phyloP scores from a whole-genome alignment of 306 rosid species.

The Cucumis hystrix region DNA sequence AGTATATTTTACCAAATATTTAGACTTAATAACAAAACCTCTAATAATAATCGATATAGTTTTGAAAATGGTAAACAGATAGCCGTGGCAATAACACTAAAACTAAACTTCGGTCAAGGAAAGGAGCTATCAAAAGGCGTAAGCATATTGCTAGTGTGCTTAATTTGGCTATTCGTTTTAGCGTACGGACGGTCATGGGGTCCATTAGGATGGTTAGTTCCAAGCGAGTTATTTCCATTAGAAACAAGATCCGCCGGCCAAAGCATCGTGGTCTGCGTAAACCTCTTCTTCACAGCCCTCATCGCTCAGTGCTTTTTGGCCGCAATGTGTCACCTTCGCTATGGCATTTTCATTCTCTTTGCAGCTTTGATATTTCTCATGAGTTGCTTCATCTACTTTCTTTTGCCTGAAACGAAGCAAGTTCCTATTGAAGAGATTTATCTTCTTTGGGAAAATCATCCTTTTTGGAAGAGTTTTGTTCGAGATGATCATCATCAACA shows the following conservation, averaged over 20 bases:
- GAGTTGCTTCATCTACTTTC: slow-evolving; percentile 67
- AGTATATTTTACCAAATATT: too few species aligned
- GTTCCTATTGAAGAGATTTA: slow-evolving; percentile 83
- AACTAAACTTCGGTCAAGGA: slow-evolving; percentile 69
- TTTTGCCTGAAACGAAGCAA: slow-evolving; percentile 87
- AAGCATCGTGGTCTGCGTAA: slow-evolving; percentile 79
- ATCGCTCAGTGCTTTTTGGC: slow-evolving; percentile 72
- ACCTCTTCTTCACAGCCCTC: slow-evolving; percentile 73
- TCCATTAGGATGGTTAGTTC: slow-evolving; percentile 89
- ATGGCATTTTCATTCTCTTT: slow-evolving; percentile 82
- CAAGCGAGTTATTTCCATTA: slow-evolving; percentile 83
- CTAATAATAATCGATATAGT: too few species aligned
- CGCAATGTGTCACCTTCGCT: slow-evolving; percentile 74
- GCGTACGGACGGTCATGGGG: slow-evolving; percentile 98
- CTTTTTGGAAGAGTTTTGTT: slow-evolving; percentile 59
- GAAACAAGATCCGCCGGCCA: slow-evolving; percentile 89
- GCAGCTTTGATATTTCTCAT: slow-evolving; percentile 48
- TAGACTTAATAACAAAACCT: too few species aligned
- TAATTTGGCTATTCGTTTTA: slow-evolving; percentile 61
- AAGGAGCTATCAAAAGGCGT: slow-evolving; percentile 46
- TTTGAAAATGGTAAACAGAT: slow-evolving; percentile 7
- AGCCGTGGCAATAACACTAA: slow-evolving; percentile 38
- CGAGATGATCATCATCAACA: slow-evolving; percentile 3
- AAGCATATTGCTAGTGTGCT: slow-evolving; percentile 48
- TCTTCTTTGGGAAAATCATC: slow-evolving; percentile 66